A percentile compares a stretch with the other conserved stretches of the same genome.
Conservation (phyloP, 208 protist genomes). For the Trypanosoma cruzi region DNA sequence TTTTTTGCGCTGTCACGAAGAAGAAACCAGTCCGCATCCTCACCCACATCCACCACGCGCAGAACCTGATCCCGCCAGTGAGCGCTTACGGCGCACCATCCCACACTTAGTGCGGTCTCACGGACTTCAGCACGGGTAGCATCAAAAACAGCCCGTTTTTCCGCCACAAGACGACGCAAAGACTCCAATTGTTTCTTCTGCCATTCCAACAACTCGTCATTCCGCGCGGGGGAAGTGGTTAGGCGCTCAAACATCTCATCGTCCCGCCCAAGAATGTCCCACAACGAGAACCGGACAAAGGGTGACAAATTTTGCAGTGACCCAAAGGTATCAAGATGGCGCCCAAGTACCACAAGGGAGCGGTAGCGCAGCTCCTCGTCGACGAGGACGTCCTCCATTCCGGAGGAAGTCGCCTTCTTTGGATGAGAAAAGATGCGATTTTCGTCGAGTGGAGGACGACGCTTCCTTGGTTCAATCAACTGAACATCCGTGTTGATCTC, state of each 20-base stretch:
- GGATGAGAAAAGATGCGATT: slow-evolving; percentile 85
- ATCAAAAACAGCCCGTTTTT: too few species aligned
- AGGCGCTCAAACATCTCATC: too few species aligned
- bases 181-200: too few species aligned
- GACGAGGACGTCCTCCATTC: slow-evolving; percentile 81
- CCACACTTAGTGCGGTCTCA: slow-evolving; percentile 58
- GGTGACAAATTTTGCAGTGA: too few species aligned
- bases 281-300: too few species aligned
- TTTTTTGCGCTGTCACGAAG: slow-evolving; percentile 52
- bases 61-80: slow-evolving; percentile 87
- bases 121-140: too few species aligned
- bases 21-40: slow-evolving; percentile 76
- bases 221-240: too few species aligned
- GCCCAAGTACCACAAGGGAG: slow-evolving; percentile 68
- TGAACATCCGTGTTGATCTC: slow-evolving; percentile 83
- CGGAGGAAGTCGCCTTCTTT: slow-evolving; percentile 76
- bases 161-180: too few species aligned
- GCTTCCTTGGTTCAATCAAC: slow-evolving; percentile 74
- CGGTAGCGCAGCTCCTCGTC: slow-evolving; percentile 86
- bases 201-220: too few species aligned
- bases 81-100: slow-evolving; percentile 81
- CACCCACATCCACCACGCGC: slow-evolving; percentile 49
- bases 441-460: slow-evolving; percentile 75
- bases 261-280: too few species aligned
- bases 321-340: too few species aligned